These are phyloP conservation scores for Aspergillus bombycis DNA, from an alignment of 2,329 filamentous ascomycete species.

Conservation along the genomic window DNA sequence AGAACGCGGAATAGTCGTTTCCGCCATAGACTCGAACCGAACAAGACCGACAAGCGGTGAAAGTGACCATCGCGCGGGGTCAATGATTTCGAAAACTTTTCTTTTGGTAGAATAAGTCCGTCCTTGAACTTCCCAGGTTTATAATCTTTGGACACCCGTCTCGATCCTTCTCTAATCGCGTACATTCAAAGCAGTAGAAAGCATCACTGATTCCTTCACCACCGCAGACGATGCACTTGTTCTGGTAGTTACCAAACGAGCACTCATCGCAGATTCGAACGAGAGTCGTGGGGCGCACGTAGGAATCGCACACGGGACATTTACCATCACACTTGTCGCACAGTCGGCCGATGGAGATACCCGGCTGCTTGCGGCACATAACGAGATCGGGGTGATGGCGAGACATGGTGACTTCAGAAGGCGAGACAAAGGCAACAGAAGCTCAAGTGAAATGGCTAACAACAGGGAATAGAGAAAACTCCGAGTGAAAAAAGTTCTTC, in stretches of 20 bases:
- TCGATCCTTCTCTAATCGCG: slow-evolving; percentile 90
- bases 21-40: slow-evolving; percentile 10
- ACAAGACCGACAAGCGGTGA: slow-evolving; percentile 15
- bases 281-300: slow-evolving; percentile 95
- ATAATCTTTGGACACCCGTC: slow-evolving; percentile 99
- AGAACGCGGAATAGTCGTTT: slow-evolving; percentile 6
- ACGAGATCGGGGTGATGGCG: slow-evolving; percentile 97
- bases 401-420: slow-evolving; percentile 66
- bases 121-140: slow-evolving; percentile 92
- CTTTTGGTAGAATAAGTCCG: slow-evolving; percentile 82
- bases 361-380: slow-evolving; percentile 98
- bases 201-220: slow-evolving; percentile 97
- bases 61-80: slow-evolving; percentile 19
- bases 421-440: not conserved
- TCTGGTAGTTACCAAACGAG: slow-evolving; percentile 99
- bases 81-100: slow-evolving; percentile 58
- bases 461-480: not conserved
- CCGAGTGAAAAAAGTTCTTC: not conserved
- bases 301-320: slow-evolving; percentile 97
- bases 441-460: not conserved
- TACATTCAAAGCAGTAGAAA: slow-evolving; percentile 99
- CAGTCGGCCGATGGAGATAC: slow-evolving; percentile 96
- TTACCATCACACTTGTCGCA: slow-evolving; percentile 99
- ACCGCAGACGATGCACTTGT: slow-evolving; percentile 98
- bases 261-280: slow-evolving; percentile 99